Base-by-base conservation (phyloP, 768 basidiomycete genomes). In the Leccinellum luteum region DNA sequence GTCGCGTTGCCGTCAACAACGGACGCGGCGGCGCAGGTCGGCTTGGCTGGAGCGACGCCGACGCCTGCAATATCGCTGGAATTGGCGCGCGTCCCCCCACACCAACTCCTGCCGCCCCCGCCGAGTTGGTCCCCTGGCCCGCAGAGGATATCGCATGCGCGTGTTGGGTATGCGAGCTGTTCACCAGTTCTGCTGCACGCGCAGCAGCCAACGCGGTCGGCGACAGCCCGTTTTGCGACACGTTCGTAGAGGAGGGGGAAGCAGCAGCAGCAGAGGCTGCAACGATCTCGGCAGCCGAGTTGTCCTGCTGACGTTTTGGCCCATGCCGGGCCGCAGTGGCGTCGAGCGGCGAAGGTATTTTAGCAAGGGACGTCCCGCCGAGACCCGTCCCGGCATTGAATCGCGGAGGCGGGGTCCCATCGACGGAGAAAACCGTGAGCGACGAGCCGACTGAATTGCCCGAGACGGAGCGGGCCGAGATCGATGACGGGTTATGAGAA, bases 371-470 rank as follows among this genome's bases (percentile, higher is more conserved):
- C 12, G 79, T 71, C 7, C 94, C 95, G 31, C 87, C 96, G 19
- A 97, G 83, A 2, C 96, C 96, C 3, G 94, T 95, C 1, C 94
- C 94, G 9, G 91, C 94, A 52, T 86, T 86, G 75, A 97, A 98
- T 1, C 96, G 83, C 1, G 91, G 81, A 6, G 90, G 86, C 5
- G 87, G 82, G 19, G 71, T 55, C 9, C 73, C 62, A 10, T 67
- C 66, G 30, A 65, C 65, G 6, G 66, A 59, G 58, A 79, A 79
- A 4, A 75, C 69, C 0, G 72, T 62, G 52, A 81, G 79, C 0
- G 72, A 66, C 1, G 69, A 57, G 32, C 52, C 45, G 5, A 49
- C 25, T 17, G 66, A 71, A 30, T 65, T 54, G 4, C 57, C 59
- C 3, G 65, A 63, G 32, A 60, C 17, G 47, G 61, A 59, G 2